Base-by-base conservation (phyloP, 176 grass and related monocot genomes). In the Cenchrus purpureus region DNA sequence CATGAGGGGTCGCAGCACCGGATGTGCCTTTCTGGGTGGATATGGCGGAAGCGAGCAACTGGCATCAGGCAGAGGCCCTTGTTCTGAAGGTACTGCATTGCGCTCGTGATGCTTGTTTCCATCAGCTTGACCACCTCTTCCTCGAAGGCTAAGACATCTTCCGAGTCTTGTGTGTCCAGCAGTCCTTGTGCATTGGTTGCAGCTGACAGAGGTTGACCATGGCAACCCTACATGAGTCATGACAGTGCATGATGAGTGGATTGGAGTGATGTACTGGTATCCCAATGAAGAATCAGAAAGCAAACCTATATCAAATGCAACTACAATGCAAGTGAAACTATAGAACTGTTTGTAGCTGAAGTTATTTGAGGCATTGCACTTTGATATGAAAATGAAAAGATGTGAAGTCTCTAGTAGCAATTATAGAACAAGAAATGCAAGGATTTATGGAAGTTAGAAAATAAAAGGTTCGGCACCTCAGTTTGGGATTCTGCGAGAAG, bases 31-130 rank as follows among this genome's bases (percentile, higher is more conserved):
- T 95, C 77, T 95, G 82, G 73, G 31, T 71, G 67, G 91, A 91
- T 78, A 93, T 87, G 66, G 88, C 91, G 0, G 91, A 95, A 28
- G 94, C 94, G 44, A 95, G 94, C 85, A 58, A 96, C 92, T 25
- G 94, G 94, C 94, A 96, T 96, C 73, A 96, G 78, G 79, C 94
- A 96, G 68, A 96, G 87, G 17, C 89, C 91, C 73, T 96, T 96
- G 76, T 90, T 92, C 82, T 96, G 91, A 73, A 96, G 91, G 74
- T 89, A 96, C 80, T 93, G 91, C 94, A 96, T 96, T 49, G 94
- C 91, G 0, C 55, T 89, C 4, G 87, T 92, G 83, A 96, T 75
- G 34, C 90, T 92, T 17, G 88, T 87, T 88, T 96, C 94, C 94
- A 96, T 93, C 17, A 96, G 61, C 74, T 89, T 90, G 73, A 90